A percentile compares a stretch with the other conserved stretches of the same genome.
Conservation (phyloP, 805 yeast species). For the Maudiozyma serrabonitensis region DNA sequence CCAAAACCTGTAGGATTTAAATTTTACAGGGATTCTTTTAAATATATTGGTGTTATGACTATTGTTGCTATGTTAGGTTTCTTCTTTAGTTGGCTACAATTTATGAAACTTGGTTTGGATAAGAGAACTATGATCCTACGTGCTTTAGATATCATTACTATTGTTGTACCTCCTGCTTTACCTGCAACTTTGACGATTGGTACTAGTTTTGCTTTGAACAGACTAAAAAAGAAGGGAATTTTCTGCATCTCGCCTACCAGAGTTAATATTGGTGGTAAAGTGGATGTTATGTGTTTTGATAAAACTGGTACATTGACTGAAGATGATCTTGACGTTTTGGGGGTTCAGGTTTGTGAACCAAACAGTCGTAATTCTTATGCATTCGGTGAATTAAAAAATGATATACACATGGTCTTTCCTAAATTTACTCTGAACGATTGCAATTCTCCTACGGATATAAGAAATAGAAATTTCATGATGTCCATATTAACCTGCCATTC, state of each 20-base stretch:
- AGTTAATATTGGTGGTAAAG: conserved; percentile 91
- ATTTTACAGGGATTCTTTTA: conserved; percentile 89
- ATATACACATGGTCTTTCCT: conserved; percentile 16
- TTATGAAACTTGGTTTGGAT: conserved; percentile 65
- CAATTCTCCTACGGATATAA: conserved; percentile 22
- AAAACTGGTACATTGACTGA: conserved; percentile 97
- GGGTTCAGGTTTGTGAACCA: conserved; percentile 36
- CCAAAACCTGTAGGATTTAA: conserved; percentile 92
- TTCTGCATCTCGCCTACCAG: conserved; percentile 92
- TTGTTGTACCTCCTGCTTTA: conserved; percentile 96
- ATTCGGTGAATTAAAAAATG: conserved; percentile 22
- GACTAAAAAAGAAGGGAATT: conserved; percentile 59
- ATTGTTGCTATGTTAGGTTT: conserved; percentile 79
- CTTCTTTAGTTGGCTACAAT: conserved; percentile 70
- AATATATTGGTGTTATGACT: conserved; percentile 92
- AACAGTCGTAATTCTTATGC: conserved; percentile 9
- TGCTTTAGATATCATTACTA: conserved; percentile 88
- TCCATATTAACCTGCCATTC: conserved; percentile 71
- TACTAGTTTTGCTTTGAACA: conserved; percentile 77
- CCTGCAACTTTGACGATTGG: conserved; percentile 98
- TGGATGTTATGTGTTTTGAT: conserved; percentile 87
- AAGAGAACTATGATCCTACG: conserved; percentile 65
- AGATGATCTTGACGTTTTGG: conserved; percentile 86
- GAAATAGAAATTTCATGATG: conserved; percentile 27
- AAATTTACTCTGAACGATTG: conserved; percentile 26